These are phyloP conservation scores for Pezicula radicicola DNA, from an alignment of 2,329 filamentous ascomycete species.

Conservation along the genomic window DNA sequence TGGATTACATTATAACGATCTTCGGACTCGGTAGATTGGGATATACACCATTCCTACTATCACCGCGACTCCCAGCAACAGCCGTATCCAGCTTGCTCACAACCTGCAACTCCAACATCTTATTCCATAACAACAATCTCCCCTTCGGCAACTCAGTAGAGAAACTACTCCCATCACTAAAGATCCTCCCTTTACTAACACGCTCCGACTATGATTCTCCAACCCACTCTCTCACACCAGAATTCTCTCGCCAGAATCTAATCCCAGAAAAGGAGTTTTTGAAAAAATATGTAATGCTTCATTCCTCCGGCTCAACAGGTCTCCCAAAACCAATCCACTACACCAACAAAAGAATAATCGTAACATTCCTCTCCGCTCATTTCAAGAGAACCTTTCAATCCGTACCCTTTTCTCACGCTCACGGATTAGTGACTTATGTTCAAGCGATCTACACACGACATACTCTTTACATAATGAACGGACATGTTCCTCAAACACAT, in stretches of 20 bases:
- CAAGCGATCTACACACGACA: conserved; percentile 41
- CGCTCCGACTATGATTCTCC: background rate
- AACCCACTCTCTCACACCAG: conserved; percentile 5
- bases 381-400: conserved; percentile 40
- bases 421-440: conserved; percentile 51
- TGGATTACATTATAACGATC: conserved; percentile 49
- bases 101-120: conserved; percentile 27
- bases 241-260: conserved; percentile 3
- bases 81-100: conserved; percentile 45
- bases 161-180: background rate
- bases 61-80: conserved; percentile 46
- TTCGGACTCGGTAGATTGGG: conserved; percentile 50
- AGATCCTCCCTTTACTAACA: too few relatives aligned
- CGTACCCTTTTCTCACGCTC: conserved; percentile 54
- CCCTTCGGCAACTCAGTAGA: background rate
- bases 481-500: conserved; percentile 50
- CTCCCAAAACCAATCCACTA: conserved; percentile 62
- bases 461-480: conserved; percentile 50
- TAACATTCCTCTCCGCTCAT: conserved; percentile 28
- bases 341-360: conserved; percentile 47
- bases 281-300: conserved; percentile 23
- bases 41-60: conserved; percentile 50
- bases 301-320: conserved; percentile 48
- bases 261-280: conserved; percentile 16
- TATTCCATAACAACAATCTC: conserved; percentile 8